Evolutionary conservation across 768 basidiomycete genomes (phyloP), one percentile per base, ranked within the genome.

Genomic region (Boletus rufocinnamomeus): DNA sequence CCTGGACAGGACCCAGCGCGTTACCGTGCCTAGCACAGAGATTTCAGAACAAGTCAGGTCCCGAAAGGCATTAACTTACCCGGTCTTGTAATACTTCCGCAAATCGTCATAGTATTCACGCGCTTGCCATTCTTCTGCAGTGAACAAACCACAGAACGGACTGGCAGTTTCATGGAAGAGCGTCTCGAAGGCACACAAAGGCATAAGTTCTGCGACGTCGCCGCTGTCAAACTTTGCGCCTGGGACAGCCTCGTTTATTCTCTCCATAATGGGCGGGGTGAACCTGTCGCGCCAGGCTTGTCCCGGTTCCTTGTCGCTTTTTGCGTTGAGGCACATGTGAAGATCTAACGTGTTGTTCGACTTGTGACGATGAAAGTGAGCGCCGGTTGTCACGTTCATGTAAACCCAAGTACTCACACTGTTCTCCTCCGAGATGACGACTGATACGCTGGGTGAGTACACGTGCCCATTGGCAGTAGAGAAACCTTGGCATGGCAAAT

Each of bases 161-260:
- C 88, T 89, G 52, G 74, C 63, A 27, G 61, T 64, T 50, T 78
- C 77, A 47, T 71, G 76, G 19, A 76, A 82, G 55, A 83, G 77
- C n/a, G 83, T 88, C 64, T 93, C 89, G 66, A 95, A 93, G 0
- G 91, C 80, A 68, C 94, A 95, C 44, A 95, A 75, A 3, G 84
- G 80, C 70, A 92, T 84, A 35, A 95, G 76, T 56, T 75, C 79
- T 50, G 77, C 75, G 3, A 85, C 74, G 62, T 95, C 89, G 6
- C 61, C 54, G 16, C 79, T 63, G 1, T 74, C 77, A 28, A 96
- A 73, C 30, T 82, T 77, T 2, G 87, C 86, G 28, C 86, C 87
- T 3, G 84, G 84, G 0, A 89, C 83, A 34, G 79, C 80, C 17
- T 66, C 30, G 65, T 89, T 89, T 37, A 95, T 74, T 27, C 85